Evolutionary conservation across 1,284 basidiomycete genomes (phyloP).

Genomic region (Testicularia cyperi): DNA sequence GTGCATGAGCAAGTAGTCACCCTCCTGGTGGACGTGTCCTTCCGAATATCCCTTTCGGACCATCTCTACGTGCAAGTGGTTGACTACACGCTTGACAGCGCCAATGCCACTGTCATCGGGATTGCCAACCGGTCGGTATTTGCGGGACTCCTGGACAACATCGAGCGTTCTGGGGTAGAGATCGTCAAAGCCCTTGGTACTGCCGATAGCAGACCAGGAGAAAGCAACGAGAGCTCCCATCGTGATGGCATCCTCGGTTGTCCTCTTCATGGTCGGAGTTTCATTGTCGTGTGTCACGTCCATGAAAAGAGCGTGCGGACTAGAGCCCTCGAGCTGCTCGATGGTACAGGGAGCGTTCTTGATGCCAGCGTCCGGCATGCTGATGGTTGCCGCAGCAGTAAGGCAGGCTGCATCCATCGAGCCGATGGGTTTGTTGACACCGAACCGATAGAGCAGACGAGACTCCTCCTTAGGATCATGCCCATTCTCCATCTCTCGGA

Average conservation of each 20-base stretch:
- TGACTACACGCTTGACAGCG: constrained; percentile 46
- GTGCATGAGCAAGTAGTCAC: constrained; percentile 50
- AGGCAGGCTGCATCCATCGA: constrained; percentile 52
- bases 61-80: constrained; percentile 55
- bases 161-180: constrained; percentile 51
- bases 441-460: constrained; percentile 50
- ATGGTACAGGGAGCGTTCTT: constrained; percentile 30
- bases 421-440: constrained; percentile 55
- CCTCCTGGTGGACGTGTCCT: constrained; percentile 54
- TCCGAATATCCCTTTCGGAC: constrained; percentile 45
- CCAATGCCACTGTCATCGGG: constrained; percentile 45
- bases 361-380: constrained; percentile 28
- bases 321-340: constrained; percentile 44
- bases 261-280: constrained; percentile 52
- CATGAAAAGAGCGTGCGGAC: constrained; percentile 56
- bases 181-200: constrained; percentile 53
- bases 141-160: constrained; percentile 46
- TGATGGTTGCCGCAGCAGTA: constrained; percentile 64
- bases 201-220: constrained; percentile 55
- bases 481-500: constrained; percentile 56
- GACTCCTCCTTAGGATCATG: constrained; percentile 55
- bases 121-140: constrained; percentile 28
- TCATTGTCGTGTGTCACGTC: constrained; percentile 57
- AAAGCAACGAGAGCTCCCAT: constrained; percentile 55
- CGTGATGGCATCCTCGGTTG: constrained; percentile 52